phyloP scores from a whole-genome alignment of 495 filamentous ascomycete genomes.

The Barbatosphaeria neglecta region DNA sequence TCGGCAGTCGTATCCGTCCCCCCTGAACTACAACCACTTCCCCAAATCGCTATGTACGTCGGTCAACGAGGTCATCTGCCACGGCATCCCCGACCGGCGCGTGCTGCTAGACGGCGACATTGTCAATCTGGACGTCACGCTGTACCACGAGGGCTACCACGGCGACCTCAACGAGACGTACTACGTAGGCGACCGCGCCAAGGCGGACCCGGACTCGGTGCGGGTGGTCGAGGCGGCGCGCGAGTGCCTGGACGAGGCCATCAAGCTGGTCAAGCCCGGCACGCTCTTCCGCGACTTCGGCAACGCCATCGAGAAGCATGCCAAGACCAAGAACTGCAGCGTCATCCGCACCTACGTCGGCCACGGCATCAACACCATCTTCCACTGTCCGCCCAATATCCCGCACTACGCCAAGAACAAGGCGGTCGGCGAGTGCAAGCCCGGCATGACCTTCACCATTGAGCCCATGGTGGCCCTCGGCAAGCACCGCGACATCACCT shows the following conservation, averaged over 20 bases:
- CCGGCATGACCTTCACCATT: constrained; percentile 88
- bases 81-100: constrained; percentile 78
- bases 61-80: constrained; percentile 91
- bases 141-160: constrained; percentile 82
- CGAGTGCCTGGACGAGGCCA: constrained; percentile 72
- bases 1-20: constrained; percentile 84
- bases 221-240: constrained; percentile 76
- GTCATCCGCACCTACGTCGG: constrained; percentile 86
- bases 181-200: constrained; percentile 70
- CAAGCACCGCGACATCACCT: constrained; percentile 68
- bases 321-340: constrained; percentile 65
- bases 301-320: constrained; percentile 74
- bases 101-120: constrained; percentile 76
- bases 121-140: constrained; percentile 76
- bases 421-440: constrained; percentile 74
- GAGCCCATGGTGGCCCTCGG: constrained; percentile 86
- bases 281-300: constrained; percentile 77
- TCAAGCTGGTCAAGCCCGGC: constrained; percentile 76
- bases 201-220: constrained; percentile 63
- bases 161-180: constrained; percentile 89
- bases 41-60: constrained; percentile 98
- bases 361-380: constrained; percentile 75
- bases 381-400: constrained; percentile 75
- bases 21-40: constrained; percentile 91
- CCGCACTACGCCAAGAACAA: constrained; percentile 89